Evolutionary conservation across 2,329 filamentous ascomycete genomes (phyloP), one percentile per base, ranked within the genome.

Genomic region (Penicillium digitatum): DNA sequence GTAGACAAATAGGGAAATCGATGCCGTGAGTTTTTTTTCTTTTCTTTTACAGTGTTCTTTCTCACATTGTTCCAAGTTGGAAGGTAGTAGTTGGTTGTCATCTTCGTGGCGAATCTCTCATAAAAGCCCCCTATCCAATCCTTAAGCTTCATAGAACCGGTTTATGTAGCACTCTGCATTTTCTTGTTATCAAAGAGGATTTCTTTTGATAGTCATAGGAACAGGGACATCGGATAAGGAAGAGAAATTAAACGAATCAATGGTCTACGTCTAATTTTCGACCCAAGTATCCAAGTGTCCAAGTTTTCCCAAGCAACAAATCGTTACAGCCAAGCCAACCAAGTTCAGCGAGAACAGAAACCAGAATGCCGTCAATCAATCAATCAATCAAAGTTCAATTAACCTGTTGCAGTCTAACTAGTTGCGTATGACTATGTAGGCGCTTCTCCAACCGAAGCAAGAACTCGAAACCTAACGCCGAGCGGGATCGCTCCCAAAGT

Each of bases 311-410:
- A 56, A 42, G 16, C 29, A 52, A 11, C 42, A 11, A 32, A 47
- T 3, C 31, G 48, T 48, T 8, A 56, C 24, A 4, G n/a, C 42
- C 29, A 53, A 35, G 3, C 37, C 27, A 5, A 37, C 26, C 20
- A 53, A 16, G 31, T 40, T 56, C 8, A 56, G 10, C 5, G 29
- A 24, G 16, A 53, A 45, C 18, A 56, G 46, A 16, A 56, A 53
- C n/a, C 32, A 52, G 16, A 56, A 56, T 26, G 54, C 37, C 20
- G 29, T n/a, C 24, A n/a, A n/a, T n/a, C n/a, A n/a, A n/a, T n/a
- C n/a, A n/a, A n/a, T n/a, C n/a, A n/a, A n/a, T n/a, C n/a, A n/a
- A n/a, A n/a, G n/a, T n/a, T n/a, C n/a, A n/a, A n/a, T n/a, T n/a
- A n/a, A n/a, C n/a, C n/a, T n/a, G n/a, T n/a, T n/a, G n/a, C n/a